Base-by-base conservation (phyloP, 2,329 filamentous ascomycete species). In the Diplodia corticola region DNA sequence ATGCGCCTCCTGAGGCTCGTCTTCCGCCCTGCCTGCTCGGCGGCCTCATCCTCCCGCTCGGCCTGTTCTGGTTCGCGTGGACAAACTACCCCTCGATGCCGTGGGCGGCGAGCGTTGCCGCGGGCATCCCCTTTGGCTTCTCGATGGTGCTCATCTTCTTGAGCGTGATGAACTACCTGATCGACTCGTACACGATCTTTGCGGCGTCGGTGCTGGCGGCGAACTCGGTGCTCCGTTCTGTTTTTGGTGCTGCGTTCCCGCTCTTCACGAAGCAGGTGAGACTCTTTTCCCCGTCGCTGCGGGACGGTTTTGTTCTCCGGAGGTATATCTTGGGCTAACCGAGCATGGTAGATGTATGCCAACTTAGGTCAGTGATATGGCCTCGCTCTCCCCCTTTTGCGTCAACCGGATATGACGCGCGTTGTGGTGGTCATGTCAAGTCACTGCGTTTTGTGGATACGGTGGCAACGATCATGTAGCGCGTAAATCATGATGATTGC, bases 161-260 rank as follows among this genome's bases (percentile, higher is more conserved):
- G n/a, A 73, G 71, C 17, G 74, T 78, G 55, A 76, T 78, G 73
- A 78, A 79, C 72, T 80, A 77, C 73, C 61, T 84, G 54, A 78
- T 79, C 66, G 77, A 79, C 64, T 75, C 75, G 0, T 84, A 92
- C 75, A 88, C 89, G 61, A 89, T 93, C 71, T 94, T 89, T 69
- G 91, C 91, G 0, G 91, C 91, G 0, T 91, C 88, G 0, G 90
- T 89, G 0, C 80, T 93, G 9, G 91, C 91, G 2, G 90, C 89
- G 55, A 92, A 93, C 78, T 91, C 91, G 0, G 90, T 96, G 73
- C 79, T 96, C 44, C 88, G 92, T 70, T 93, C 90, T 0, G 81
- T 93, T 9, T 90, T 89, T 69, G 92, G 91, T 69, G 91, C 91
- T 2, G 88, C 84, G 1, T 95, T 96, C 81, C 92, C 92, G 0